These are phyloP conservation scores for Stemphylium vesicarium DNA, from an alignment of 2,329 filamentous ascomycete species.

Conservation along the genomic window DNA sequence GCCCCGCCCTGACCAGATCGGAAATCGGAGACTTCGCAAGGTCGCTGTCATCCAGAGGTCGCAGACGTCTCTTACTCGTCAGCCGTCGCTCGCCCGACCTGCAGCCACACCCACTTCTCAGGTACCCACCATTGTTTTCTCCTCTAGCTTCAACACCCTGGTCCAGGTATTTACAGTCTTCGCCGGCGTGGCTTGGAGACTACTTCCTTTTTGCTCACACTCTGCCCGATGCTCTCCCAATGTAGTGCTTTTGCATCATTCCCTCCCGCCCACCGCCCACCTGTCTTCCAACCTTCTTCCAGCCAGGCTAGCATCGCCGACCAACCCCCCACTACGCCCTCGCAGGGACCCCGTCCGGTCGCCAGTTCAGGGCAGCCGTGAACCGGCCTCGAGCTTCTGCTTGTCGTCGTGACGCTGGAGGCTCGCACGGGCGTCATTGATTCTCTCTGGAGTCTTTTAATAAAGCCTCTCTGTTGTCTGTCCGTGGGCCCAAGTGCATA, in stretches of 20 bases:
- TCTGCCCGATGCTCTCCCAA: conserved; percentile 34
- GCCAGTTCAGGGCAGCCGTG: conserved; percentile 29
- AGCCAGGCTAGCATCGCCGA: conserved; percentile 27
- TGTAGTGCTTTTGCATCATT: conserved; percentile 37
- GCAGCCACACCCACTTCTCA: conserved; percentile 46
- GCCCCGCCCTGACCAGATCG: conserved; percentile 44
- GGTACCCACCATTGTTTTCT: conserved; percentile 39
- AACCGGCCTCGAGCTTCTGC: conserved; percentile 26
- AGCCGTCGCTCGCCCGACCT: conserved; percentile 32
- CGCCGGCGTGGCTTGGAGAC: conserved; percentile 43
- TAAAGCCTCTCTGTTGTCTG: conserved; percentile 28
- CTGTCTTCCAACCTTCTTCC: conserved; percentile 22
- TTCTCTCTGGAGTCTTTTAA: conserved; percentile 20
- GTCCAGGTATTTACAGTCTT: conserved; percentile 37
- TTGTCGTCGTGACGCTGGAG: conserved; percentile 24
- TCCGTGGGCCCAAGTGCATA: conserved; percentile 29
- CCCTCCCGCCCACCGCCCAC: conserved; percentile 22
- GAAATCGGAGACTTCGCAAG: conserved; percentile 47
- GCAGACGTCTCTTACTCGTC: conserved; percentile 32
- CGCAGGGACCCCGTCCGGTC: conserved; percentile 35
- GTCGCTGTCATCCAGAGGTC: conserved; percentile 32
- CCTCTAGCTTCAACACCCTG: conserved; percentile 32
- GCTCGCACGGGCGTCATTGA: conserved; percentile 27
- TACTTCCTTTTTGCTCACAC: conserved; percentile 40
- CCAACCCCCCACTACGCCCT: conserved; percentile 32